Conservation (phyloP, 768 basidiomycete species). For the Tremella fuciformis region DNA sequence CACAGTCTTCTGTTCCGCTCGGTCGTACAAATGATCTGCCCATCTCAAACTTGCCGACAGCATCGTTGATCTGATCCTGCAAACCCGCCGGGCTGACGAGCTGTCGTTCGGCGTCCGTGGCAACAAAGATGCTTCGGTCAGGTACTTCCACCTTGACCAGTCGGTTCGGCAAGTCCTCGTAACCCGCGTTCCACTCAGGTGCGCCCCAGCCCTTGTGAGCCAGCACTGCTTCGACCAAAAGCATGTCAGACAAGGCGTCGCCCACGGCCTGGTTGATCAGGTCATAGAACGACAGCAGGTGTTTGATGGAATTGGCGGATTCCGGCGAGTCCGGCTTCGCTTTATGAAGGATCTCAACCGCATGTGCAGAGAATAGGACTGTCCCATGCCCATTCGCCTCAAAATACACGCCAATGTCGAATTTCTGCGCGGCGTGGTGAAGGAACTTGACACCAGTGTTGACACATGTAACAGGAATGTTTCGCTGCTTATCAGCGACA, state of each 20-base stretch:
- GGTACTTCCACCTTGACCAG: conserved; percentile 87
- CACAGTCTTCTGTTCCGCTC: conserved; percentile 97
- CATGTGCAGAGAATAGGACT: conserved; percentile 80
- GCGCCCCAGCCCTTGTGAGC: conserved; percentile 77
- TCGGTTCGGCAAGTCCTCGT: conserved; percentile 89
- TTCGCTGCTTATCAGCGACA: conserved; percentile 57
- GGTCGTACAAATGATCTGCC: conserved; percentile 93
- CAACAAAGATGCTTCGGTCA: conserved; percentile 78
- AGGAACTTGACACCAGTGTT: conserved; percentile 96
- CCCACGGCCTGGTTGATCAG: conserved; percentile 98
- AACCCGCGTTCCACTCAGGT: conserved; percentile 88
- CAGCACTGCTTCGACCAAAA: conserved; percentile 89
- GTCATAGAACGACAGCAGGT: conserved; percentile 71
- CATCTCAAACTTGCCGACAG: conserved; percentile 70
- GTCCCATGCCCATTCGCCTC: conserved; percentile 99
- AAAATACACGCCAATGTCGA: conserved; percentile 96
- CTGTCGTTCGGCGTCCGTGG: conserved; percentile 87
- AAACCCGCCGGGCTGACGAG: conserved; percentile 75
- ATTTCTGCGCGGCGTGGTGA: conserved; percentile 93
- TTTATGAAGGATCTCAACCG: conserved; percentile 61
- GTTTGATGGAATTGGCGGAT: conserved; percentile 72
- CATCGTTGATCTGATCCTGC: conserved; percentile 76
- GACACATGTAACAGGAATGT: conserved; percentile 86
- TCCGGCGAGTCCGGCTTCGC: conserved; percentile 76
- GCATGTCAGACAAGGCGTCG: conserved; percentile 91